A percentile compares a stretch with the other conserved stretches of the same genome.
These are phyloP conservation scores for Phytophthora pistaciae DNA, from an alignment of 352 stramenopile genomes.

Conservation along the genomic window DNA sequence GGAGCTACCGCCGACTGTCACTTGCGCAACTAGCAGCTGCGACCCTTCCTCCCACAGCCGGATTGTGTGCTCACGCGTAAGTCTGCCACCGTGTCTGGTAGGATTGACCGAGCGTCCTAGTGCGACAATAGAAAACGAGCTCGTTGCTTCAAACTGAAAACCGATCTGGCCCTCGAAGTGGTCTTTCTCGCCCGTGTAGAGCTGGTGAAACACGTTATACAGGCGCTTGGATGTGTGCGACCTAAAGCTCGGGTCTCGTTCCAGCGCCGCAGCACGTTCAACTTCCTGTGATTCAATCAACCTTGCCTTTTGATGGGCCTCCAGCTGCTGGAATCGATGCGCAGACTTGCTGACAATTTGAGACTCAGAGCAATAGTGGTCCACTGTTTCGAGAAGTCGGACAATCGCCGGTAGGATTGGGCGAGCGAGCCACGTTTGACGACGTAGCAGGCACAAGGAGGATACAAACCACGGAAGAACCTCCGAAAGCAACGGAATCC, in stretches of 20 bases:
- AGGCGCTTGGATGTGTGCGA: conserved; percentile 74
- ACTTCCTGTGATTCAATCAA: conserved; percentile 73
- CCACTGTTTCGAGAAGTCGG: conserved; percentile 68
- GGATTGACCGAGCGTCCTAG: conserved; percentile 85
- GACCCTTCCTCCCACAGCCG: conserved; percentile 87
- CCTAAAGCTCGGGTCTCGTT: conserved; percentile 53
- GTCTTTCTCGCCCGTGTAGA: conserved; percentile 91
- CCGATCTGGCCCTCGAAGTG: conserved; percentile 92
- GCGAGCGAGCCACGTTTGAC: conserved; percentile 81
- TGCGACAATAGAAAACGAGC: conserved; percentile 84
- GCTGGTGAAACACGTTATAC: conserved; percentile 90
- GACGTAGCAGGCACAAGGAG: conserved; percentile 81
- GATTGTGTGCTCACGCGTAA: conserved; percentile 80
- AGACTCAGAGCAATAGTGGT: conserved; percentile 81
- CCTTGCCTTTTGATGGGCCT: conserved; percentile 65
- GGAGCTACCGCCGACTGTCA: conserved; percentile 66
- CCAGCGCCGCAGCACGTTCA: conserved; percentile 58
- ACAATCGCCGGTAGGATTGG: conserved; percentile 73
- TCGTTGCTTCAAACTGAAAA: conserved; percentile 90
- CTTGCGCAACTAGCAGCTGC: conserved; percentile 72
- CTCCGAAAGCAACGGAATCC: conserved; percentile 66
- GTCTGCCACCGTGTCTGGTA: conserved; percentile 59
- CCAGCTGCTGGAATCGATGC: conserved; percentile 68
- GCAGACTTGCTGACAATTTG: conserved; percentile 71
- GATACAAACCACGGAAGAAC: conserved; percentile 84